A percentile compares a stretch with the other conserved stretches of the same genome.
These are phyloP conservation scores for Ogataea kodamae DNA, from an alignment of 805 yeast species.

Conservation along the genomic window DNA sequence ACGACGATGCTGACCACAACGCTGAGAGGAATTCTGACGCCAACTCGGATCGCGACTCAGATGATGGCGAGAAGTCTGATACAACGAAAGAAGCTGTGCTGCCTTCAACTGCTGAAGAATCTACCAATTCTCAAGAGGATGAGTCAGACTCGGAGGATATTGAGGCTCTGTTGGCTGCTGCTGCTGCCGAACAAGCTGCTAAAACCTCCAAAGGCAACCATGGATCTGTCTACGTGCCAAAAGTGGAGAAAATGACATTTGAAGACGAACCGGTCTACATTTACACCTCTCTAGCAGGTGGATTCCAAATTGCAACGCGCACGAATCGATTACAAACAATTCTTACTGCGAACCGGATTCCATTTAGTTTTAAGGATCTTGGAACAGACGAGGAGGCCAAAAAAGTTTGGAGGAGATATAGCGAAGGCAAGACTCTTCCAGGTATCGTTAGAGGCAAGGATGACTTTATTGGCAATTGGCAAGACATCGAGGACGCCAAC, in stretches of 20 bases:
- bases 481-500: conserved; percentile 81
- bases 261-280: conserved; percentile 65
- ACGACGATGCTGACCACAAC: conserved; percentile 2
- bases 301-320: conserved; percentile 71
- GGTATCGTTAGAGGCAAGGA: conserved; percentile 82
- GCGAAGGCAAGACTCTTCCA: conserved; percentile 72
- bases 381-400: conserved; percentile 88
- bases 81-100: conserved; percentile 13
- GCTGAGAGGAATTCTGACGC: conserved; percentile 22
- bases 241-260: conserved; percentile 32
- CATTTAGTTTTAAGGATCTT: conserved; percentile 67
- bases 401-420: conserved; percentile 73
- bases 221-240: conserved; percentile 34
- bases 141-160: conserved; percentile 19
- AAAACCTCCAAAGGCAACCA: conserved; percentile 5
- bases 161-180: conserved; percentile 29
- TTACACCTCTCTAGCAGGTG: conserved; percentile 85
- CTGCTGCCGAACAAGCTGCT: conserved; percentile 22
- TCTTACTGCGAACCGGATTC: conserved; percentile 66
- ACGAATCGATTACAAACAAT: conserved; percentile 76
- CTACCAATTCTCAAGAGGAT: no score
- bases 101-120: no score
- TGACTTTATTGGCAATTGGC: conserved; percentile 80
- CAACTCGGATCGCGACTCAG: no score
- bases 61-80: conserved; percentile 1